Evolutionary conservation across 805 yeast genomes (phyloP).

Genomic region (Saturnispora serradocipensis): DNA sequence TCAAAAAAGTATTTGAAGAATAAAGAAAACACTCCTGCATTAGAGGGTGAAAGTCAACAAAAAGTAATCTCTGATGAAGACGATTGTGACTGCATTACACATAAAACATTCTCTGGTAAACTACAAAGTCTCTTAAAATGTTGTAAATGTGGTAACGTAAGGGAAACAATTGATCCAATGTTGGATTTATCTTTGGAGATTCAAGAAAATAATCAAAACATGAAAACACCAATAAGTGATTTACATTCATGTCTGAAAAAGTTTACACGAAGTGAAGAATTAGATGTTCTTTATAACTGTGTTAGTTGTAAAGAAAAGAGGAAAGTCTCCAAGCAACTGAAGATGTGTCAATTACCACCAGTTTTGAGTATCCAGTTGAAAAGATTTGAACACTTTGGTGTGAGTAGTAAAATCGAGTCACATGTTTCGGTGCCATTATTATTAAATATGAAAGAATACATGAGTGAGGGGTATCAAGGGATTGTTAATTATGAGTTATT

Average conservation of each 20-base stretch:
- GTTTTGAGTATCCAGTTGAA: conserved; percentile 81
- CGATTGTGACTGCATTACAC: conserved; percentile 70
- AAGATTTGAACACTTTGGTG: conserved; percentile 55
- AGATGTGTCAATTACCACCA: conserved; percentile 61
- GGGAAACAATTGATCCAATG: conserved; percentile 78
- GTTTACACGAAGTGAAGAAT: conserved; percentile 68
- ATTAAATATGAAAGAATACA: conserved; percentile 62
- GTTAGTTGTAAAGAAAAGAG: conserved; percentile 52
- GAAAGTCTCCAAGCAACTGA: conserved; percentile 63
- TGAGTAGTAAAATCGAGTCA: conserved; percentile 64
- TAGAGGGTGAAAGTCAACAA: conserved; percentile 4
- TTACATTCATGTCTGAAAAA: conserved; percentile 61
- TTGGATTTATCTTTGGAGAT: conserved; percentile 83
- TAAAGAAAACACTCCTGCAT: conserved; percentile 19
- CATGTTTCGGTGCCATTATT: conserved; percentile 65
- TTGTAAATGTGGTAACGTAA: conserved; percentile 50
- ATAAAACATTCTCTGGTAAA: conserved; percentile 74
- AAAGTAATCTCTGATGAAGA: neutral
- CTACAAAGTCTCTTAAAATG: conserved; percentile 75
- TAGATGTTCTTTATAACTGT: conserved; percentile 71
- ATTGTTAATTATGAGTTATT: conserved; percentile 58
- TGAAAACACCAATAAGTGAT: conserved; percentile 19
- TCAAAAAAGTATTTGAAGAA: conserved; percentile 14
- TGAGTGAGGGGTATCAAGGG: conserved; percentile 11
- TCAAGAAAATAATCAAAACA: conserved; percentile 25